Percentiles rank a stretch among this genome's conserved stretches.
These are phyloP conservation scores for Xylaria sp. DNA, from an alignment of 2,329 filamentous ascomycete species.

Conservation along the genomic window DNA sequence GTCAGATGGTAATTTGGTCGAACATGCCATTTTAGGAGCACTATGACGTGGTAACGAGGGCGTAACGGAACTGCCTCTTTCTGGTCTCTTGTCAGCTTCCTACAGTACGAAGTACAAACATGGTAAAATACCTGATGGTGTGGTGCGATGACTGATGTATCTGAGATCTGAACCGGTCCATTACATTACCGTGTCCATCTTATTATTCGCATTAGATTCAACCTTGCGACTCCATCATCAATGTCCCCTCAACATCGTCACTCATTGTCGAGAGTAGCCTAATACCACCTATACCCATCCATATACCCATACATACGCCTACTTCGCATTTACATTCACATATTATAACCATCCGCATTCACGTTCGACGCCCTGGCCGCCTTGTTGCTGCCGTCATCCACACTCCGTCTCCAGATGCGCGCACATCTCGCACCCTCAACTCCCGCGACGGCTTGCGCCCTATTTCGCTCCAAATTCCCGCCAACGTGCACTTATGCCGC, in stretches of 20 bases:
- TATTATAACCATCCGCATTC: neutral
- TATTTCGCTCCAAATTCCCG: slow-evolving; percentile 21
- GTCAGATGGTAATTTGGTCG: slow-evolving; percentile 24
- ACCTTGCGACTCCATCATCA: slow-evolving; percentile 21
- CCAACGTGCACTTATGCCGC: slow-evolving; percentile 39
- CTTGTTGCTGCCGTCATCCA: neutral
- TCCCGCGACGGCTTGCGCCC: slow-evolving; percentile 14
- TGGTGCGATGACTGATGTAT: neutral
- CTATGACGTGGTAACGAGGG: slow-evolving; percentile 25
- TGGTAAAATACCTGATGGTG: neutral
- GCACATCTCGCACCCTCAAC: slow-evolving; percentile 12
- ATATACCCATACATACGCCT: neutral
- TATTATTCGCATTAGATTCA: slow-evolving; percentile 9
- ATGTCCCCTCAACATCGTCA: neutral
- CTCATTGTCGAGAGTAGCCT: slow-evolving; percentile 5
- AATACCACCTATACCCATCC: slow-evolving; percentile 6
- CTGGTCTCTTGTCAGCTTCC: neutral
- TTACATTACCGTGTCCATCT: neutral
- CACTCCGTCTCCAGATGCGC: slow-evolving; percentile 26
- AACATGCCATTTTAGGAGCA: slow-evolving; percentile 6
- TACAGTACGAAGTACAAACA: too few relatives aligned
- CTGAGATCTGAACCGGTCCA: neutral
- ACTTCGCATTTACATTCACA: neutral
- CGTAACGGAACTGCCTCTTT: neutral
- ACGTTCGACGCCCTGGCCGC: neutral